Evolutionary conservation across 78 protist species (phyloP).

Genomic region (Anaeramoeba flamelloides): DNA sequence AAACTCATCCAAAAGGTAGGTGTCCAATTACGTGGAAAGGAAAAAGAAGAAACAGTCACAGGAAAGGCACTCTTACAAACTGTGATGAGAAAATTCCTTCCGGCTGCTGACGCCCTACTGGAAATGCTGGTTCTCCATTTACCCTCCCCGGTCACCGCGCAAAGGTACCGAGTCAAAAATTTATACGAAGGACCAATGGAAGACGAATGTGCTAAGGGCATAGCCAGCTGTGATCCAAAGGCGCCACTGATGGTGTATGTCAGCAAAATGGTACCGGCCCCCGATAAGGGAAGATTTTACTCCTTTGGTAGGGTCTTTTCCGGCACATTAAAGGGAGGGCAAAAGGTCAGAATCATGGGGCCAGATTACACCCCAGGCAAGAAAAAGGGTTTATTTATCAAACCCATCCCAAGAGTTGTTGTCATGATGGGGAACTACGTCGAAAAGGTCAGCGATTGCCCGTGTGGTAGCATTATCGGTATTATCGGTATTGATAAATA

Average conservation of each 20-base stretch:
- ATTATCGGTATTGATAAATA: conserved; percentile 93
- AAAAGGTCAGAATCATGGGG: conserved; percentile 89
- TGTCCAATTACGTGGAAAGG: too few species aligned
- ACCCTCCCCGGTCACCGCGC: too few species aligned
- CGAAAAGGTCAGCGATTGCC: conserved; percentile 75
- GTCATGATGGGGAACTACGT: conserved; percentile 93
- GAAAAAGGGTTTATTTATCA: conserved; percentile 83
- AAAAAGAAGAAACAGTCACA: too few species aligned
- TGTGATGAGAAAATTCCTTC: too few species aligned
- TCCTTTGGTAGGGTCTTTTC: conserved; percentile 99
- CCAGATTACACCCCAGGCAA: conserved; percentile 83
- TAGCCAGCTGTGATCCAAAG: conserved; percentile 37
- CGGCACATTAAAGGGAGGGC: conserved; percentile 81
- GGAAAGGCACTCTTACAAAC: too few species aligned
- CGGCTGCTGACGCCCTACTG: too few species aligned
- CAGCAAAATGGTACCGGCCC: conserved; percentile 96
- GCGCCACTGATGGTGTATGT: conserved; percentile 94
- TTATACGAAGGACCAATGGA: too few species aligned
- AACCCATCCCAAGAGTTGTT: conserved; percentile 90
- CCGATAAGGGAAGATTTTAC: conserved; percentile 92
- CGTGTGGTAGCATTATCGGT: conserved; percentile 89
- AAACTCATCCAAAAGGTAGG: too few species aligned
- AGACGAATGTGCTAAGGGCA: too few species aligned
- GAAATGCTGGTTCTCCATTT: too few species aligned
- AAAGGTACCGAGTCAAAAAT: too few species aligned